Percentiles rank a stretch among this genome's conserved stretches.
phyloP scores from a whole-genome alignment of 2,329 filamentous ascomycete species.

The Delphinella strobiligena region DNA sequence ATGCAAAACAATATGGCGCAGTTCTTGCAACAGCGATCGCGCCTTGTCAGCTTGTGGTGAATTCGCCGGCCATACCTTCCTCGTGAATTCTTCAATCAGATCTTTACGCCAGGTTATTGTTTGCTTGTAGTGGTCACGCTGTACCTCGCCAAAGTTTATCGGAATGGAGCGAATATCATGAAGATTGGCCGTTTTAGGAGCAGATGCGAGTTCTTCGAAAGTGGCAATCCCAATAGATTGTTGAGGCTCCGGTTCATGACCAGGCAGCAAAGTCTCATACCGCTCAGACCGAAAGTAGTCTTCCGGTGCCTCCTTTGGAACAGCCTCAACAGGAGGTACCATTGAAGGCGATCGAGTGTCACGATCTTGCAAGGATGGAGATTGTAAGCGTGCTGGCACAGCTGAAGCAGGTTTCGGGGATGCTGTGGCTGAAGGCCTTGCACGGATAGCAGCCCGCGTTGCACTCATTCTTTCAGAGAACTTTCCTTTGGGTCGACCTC shows the following conservation, averaged over 20 bases:
- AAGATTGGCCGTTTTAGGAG: constrained; percentile 9
- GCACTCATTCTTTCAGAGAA: not conserved
- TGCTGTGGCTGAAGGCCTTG: not conserved
- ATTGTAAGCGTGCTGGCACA: constrained; percentile 4
- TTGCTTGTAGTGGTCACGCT: constrained; percentile 20
- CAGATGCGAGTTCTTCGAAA: not conserved
- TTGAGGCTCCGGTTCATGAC: constrained; percentile 8
- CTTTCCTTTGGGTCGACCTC: too few species aligned
- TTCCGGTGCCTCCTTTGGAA: constrained; percentile 16
- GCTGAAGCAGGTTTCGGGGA: constrained; percentile 8
- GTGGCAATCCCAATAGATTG: not conserved
- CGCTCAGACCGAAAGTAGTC: constrained; percentile 23
- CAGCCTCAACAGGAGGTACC: constrained; percentile 18
- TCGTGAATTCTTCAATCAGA: constrained; percentile 15
- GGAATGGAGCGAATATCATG: constrained; percentile 15
- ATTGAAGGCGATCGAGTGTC: constrained; percentile 18
- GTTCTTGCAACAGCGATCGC: constrained; percentile 11
- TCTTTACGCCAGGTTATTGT: constrained; percentile 13
- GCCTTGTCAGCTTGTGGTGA: constrained; percentile 3
- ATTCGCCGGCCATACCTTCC: constrained; percentile 5
- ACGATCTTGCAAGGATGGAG: constrained; percentile 4
- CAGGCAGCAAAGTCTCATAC: constrained; percentile 21
- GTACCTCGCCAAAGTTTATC: constrained; percentile 16
- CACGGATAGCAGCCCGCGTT: not conserved
- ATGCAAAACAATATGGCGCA: constrained; percentile 12